phyloP scores from a whole-genome alignment of 306 rosid species.

The Sesbania bispinosa region DNA sequence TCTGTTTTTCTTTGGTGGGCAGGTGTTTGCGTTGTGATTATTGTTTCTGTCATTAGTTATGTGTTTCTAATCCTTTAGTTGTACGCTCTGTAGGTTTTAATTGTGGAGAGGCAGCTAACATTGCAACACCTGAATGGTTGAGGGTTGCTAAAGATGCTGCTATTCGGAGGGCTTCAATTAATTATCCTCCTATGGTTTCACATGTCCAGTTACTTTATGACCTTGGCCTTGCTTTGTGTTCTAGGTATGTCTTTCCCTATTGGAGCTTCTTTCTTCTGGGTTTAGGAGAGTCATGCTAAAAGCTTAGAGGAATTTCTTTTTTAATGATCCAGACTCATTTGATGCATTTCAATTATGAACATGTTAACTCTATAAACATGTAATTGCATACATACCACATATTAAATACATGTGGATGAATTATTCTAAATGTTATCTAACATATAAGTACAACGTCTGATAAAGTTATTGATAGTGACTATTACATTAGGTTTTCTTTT shows the following conservation, averaged over 20 bases:
- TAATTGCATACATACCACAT: not conserved
- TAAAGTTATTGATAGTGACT: too few species aligned
- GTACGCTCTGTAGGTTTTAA: slow-evolving; percentile 51
- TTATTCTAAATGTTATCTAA: not conserved
- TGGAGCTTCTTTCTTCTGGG: slow-evolving; percentile 5
- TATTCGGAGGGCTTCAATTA: slow-evolving; percentile 74
- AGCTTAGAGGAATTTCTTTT: not conserved
- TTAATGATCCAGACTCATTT: not conserved
- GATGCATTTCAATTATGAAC: not conserved
- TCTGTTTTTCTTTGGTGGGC: not conserved
- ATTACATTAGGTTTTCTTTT: not conserved
- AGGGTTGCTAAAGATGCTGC: slow-evolving; percentile 79
- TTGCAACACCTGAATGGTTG: slow-evolving; percentile 90
- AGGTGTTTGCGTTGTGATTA: not conserved
- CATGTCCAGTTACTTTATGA: slow-evolving; percentile 81
- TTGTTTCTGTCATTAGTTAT: not conserved
- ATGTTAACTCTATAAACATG: not conserved
- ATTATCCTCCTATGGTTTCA: slow-evolving; percentile 84
- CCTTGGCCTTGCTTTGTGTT: slow-evolving; percentile 65
- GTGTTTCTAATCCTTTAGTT: slow-evolving; percentile 19
- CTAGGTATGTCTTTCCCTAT: slow-evolving; percentile 50
- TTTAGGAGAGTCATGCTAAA: not conserved
- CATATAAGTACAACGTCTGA: not conserved
- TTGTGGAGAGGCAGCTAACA: slow-evolving; percentile 75
- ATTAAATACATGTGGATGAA: not conserved